phyloP scores from a whole-genome alignment of 176 grass and related monocot genomes.

The Phoenix dactylifera region DNA sequence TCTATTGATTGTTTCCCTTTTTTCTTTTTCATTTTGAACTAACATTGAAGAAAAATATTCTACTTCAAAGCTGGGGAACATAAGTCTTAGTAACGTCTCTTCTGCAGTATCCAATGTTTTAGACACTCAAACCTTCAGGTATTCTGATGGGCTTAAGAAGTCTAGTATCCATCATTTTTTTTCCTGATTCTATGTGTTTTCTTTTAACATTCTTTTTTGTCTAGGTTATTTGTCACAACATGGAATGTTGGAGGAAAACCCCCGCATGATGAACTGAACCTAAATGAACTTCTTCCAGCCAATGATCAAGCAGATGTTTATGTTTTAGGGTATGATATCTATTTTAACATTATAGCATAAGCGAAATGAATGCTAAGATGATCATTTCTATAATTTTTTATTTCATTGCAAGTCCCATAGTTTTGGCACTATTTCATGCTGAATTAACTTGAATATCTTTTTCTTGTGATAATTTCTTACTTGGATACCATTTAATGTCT shows the following conservation, averaged over 20 bases:
- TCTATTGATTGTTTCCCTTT: neutral
- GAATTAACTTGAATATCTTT: neutral
- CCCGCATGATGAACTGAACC: conserved; percentile 50
- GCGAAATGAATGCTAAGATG: no score
- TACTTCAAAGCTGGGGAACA: conserved; percentile 46
- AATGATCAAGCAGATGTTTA: conserved; percentile 78
- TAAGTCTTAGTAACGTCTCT: conserved; percentile 54
- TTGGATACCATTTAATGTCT: no score
- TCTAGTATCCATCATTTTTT: neutral
- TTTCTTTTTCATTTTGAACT: conserved; percentile 22
- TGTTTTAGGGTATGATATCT: conserved; percentile 66
- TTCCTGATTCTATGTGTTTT: conserved; percentile 3
- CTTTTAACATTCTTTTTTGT: neutral
- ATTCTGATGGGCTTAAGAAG: conserved; percentile 5
- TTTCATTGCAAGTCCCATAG: neutral
- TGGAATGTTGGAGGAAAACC: conserved; percentile 93
- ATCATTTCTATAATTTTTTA: neutral
- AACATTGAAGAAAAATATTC: conserved; percentile 7
- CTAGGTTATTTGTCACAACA: conserved; percentile 86
- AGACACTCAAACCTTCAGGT: conserved; percentile 65
- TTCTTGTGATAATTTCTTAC: no score
- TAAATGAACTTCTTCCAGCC: conserved; percentile 72
- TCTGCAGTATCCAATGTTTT: conserved; percentile 32
- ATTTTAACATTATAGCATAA: no score
- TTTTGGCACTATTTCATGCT: no score